phyloP scores from a whole-genome alignment of 1,284 basidiomycete species.

The Moniliella sp. region DNA sequence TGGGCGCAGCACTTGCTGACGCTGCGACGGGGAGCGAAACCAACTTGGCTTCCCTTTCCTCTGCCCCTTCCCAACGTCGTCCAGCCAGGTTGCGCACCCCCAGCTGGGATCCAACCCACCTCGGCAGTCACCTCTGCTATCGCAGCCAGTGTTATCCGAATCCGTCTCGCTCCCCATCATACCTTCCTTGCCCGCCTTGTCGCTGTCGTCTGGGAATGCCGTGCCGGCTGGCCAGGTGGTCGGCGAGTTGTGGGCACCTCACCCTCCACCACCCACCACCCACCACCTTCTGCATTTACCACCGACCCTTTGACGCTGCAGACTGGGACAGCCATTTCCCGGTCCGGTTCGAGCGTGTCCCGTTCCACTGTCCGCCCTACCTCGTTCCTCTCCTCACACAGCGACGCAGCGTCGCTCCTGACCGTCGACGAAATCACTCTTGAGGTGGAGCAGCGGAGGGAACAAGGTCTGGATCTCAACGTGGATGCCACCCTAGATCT shows the following conservation, averaged over 20 bases:
- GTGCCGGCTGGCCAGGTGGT: slow-evolving; percentile 27
- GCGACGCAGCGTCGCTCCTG: slow-evolving; percentile 70
- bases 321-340: slow-evolving; percentile 5
- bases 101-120: too few species aligned
- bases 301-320: background rate
- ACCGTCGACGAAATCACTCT: slow-evolving; percentile 95
- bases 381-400: slow-evolving; percentile 37
- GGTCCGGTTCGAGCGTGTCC: slow-evolving; percentile 15
- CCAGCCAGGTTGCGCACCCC: too few species aligned
- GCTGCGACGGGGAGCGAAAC: slow-evolving; percentile 14
- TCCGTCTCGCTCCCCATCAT: too few species aligned
- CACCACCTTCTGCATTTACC: background rate
- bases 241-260: slow-evolving; percentile 4
- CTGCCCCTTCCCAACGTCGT: too few species aligned
- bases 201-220: too few species aligned
- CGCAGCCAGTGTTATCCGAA: too few species aligned
- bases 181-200: too few species aligned
- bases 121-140: too few species aligned
- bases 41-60: slow-evolving; percentile 13
- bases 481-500: background rate
- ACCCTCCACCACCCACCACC: background rate
- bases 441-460: slow-evolving; percentile 65
- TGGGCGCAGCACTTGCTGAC: slow-evolving; percentile 7
- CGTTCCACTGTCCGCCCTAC: slow-evolving; percentile 16
- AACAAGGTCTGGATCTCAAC: slow-evolving; percentile 34